Evolutionary conservation across 176 grass and related monocot genomes (phyloP).

Genomic region (Oryza glaberrima): DNA sequence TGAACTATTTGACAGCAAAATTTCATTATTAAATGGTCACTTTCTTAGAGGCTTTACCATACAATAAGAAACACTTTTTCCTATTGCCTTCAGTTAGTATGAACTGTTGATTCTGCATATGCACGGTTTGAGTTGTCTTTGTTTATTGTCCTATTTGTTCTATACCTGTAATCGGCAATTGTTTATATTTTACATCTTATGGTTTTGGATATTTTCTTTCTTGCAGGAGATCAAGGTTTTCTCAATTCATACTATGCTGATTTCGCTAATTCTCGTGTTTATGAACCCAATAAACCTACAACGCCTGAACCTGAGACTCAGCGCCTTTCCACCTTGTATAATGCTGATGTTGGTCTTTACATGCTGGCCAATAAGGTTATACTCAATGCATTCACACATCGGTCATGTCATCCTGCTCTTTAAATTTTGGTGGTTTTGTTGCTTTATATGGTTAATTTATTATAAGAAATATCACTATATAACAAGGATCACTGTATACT

Average conservation of each 20-base stretch:
- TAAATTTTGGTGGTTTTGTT: constrained; percentile 14
- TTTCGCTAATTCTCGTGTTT: constrained; percentile 89
- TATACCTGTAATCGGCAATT: background rate
- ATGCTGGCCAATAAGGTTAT: constrained; percentile 99
- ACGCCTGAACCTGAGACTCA: constrained; percentile 77
- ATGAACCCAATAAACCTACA: constrained; percentile 62
- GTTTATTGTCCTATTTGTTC: background rate
- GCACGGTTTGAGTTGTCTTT: constrained; percentile 2
- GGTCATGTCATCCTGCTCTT: background rate
- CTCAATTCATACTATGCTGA: constrained; percentile 96
- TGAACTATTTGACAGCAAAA: constrained; percentile 7
- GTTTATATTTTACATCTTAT: constrained; percentile 26
- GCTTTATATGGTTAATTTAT: background rate
- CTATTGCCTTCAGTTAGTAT: background rate
- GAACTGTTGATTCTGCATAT: background rate
- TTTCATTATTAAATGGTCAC: background rate
- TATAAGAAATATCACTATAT: background rate
- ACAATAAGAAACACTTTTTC: background rate
- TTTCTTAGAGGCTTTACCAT: background rate
- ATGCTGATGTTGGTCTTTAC: constrained; percentile 97
- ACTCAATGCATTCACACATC: background rate
- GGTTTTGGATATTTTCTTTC: constrained; percentile 28
- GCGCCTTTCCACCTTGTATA: constrained; percentile 90
- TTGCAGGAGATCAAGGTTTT: constrained; percentile 55
- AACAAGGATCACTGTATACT: background rate